Conservation (phyloP, 2,329 filamentous ascomycete genomes). For the Mycosphaerella sp. region DNA sequence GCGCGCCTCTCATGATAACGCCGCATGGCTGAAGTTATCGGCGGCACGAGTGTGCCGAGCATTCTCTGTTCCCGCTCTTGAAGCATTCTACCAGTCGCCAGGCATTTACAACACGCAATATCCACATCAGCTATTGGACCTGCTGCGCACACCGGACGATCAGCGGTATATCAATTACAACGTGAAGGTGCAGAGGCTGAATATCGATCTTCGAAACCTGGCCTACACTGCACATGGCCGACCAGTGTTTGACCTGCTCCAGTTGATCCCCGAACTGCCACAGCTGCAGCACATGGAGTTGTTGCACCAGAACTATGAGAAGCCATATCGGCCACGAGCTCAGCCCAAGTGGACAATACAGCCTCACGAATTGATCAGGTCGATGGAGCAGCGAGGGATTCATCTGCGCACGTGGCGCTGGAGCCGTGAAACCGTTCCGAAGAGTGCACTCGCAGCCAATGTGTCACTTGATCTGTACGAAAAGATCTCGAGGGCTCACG, state of each 20-base stretch:
- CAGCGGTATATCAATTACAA: conserved; percentile 52
- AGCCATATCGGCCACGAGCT: conserved; percentile 57
- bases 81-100: conserved; percentile 33
- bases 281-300: conserved; percentile 65
- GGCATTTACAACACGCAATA: conserved; percentile 26
- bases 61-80: conserved; percentile 34
- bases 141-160: conserved; percentile 24
- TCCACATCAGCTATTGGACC: conserved; percentile 30
- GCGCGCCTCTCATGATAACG: conserved; percentile 22
- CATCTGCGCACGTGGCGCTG: conserved; percentile 50
- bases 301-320: conserved; percentile 61
- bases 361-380: conserved; percentile 57
- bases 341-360: conserved; percentile 58
- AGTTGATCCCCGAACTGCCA: conserved; percentile 58
- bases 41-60: conserved; percentile 32
- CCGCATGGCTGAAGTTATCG: conserved; percentile 30
- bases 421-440: conserved; percentile 37
- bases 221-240: conserved; percentile 48
- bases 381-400: conserved; percentile 48
- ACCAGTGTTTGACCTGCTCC: conserved; percentile 50
- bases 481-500: conserved; percentile 33
- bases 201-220: conserved; percentile 59
- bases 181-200: conserved; percentile 62
- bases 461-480: conserved; percentile 20
- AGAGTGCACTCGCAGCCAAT: conserved; percentile 9